Conservation (phyloP, 768 basidiomycete genomes). For the Mycena capillaripes region DNA sequence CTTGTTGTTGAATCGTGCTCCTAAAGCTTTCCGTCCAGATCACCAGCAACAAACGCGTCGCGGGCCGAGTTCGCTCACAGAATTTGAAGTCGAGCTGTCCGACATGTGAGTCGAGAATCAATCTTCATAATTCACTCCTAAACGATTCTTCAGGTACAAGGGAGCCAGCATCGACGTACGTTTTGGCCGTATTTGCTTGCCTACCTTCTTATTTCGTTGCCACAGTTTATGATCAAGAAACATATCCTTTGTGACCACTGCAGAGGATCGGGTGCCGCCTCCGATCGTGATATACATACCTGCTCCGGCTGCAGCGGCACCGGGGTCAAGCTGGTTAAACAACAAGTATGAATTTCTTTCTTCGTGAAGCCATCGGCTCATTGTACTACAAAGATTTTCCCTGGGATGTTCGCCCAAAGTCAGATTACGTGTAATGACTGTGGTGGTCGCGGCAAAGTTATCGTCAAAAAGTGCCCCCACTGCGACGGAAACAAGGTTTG, state of each 20-base stretch:
- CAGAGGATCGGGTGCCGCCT: constrained; percentile 94
- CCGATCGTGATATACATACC: constrained; percentile 88
- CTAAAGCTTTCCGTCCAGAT: constrained; percentile 46
- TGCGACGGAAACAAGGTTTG: constrained; percentile 79
- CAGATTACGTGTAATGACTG: constrained; percentile 90
- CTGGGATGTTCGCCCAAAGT: constrained; percentile 94
- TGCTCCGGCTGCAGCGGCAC: constrained; percentile 88
- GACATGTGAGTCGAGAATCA: constrained; percentile 72
- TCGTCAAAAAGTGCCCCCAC: constrained; percentile 84
- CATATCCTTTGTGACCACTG: constrained; percentile 96
- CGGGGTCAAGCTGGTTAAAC: constrained; percentile 88
- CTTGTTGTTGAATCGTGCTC: background rate
- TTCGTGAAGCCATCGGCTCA: background rate
- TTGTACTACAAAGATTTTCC: constrained; percentile 74
- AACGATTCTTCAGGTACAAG: constrained; percentile 69
- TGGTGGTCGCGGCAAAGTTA: constrained; percentile 84
- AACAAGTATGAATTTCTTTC: constrained; percentile 65
- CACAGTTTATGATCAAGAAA: constrained; percentile 92
- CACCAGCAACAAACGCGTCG: constrained; percentile 76
- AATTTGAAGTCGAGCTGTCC: constrained; percentile 89
- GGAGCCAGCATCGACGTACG: constrained; percentile 88
- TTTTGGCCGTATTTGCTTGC: constrained; percentile 43
- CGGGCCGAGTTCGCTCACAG: constrained; percentile 82
- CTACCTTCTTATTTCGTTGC: constrained; percentile 19
- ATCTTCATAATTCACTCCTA: background rate